Conservation (phyloP, 2,329 filamentous ascomycete species). For the Coleophoma cylindrospora region DNA sequence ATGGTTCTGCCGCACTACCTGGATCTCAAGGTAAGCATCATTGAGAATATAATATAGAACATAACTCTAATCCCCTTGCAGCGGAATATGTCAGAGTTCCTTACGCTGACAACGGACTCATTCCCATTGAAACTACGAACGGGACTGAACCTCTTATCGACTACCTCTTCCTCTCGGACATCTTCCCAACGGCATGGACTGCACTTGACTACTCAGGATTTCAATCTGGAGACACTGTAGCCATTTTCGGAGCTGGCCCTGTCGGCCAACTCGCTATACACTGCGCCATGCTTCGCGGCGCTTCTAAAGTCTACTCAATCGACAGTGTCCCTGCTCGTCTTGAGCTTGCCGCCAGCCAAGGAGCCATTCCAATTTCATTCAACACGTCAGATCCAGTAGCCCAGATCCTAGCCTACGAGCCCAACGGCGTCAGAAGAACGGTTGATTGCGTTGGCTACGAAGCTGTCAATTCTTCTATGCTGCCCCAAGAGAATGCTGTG, state of each 20-base stretch:
- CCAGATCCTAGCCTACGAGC: not conserved
- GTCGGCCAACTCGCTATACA: constrained; percentile 23
- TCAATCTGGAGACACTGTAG: constrained; percentile 18
- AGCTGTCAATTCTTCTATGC: not conserved
- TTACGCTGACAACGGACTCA: not conserved
- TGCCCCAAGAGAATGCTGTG: not conserved
- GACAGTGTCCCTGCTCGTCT: constrained; percentile 19
- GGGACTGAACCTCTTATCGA: constrained; percentile 3
- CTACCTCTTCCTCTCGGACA: constrained; percentile 18
- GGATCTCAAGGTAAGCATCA: not conserved
- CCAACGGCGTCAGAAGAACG: not conserved
- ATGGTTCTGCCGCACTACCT: not conserved
- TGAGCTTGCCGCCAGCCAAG: constrained; percentile 14
- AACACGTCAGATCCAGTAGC: not conserved
- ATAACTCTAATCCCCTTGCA: not conserved
- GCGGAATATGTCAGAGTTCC: constrained; percentile 3
- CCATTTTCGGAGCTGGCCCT: constrained; percentile 23
- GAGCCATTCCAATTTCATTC: constrained; percentile 25
- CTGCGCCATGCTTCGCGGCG: constrained; percentile 21
- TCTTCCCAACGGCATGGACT: constrained; percentile 18
- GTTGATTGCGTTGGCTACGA: not conserved
- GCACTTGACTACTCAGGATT: constrained; percentile 13
- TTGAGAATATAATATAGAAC: not conserved
- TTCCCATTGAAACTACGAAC: not conserved
- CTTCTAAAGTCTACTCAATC: constrained; percentile 20